Evolutionary conservation across 2,329 filamentous ascomycete genomes (phyloP).

Genomic region (Hypoxylon sp.): DNA sequence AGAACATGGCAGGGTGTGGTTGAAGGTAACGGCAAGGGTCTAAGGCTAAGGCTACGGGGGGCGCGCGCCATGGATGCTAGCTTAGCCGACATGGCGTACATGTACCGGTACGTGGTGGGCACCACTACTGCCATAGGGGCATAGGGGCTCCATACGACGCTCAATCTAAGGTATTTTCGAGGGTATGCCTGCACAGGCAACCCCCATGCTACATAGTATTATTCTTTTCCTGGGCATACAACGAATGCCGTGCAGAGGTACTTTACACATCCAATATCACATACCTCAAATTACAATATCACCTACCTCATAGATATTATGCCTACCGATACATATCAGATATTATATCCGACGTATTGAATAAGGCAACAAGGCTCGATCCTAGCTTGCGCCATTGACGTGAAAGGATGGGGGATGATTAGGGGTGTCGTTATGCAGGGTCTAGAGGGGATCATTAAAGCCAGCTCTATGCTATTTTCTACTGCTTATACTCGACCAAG

Average conservation of each 20-base stretch:
- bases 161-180: background rate
- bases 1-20: slow-evolving; percentile 42
- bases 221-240: background rate
- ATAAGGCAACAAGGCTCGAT: slow-evolving; percentile 37
- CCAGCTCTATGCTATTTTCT: slow-evolving; percentile 19
- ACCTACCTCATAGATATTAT: background rate
- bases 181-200: background rate
- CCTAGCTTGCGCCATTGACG: slow-evolving; percentile 53
- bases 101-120: slow-evolving; percentile 38
- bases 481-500: slow-evolving; percentile 5
- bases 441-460: slow-evolving; percentile 44
- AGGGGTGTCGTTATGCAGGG: slow-evolving; percentile 50
- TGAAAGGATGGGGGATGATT: slow-evolving; percentile 47
- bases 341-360: slow-evolving; percentile 1
- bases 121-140: slow-evolving; percentile 10
- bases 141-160: slow-evolving; percentile 6
- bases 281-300: too few species aligned
- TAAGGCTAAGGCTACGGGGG: slow-evolving; percentile 38
- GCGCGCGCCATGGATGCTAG: slow-evolving; percentile 26
- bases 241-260: background rate
- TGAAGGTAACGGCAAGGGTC: slow-evolving; percentile 42
- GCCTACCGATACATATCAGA: slow-evolving; percentile 2
- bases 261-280: background rate
- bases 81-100: background rate
- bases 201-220: background rate